These are phyloP conservation scores for Malus hybrid DNA, from an alignment of 331 rosid species.

Conservation along the genomic window DNA sequence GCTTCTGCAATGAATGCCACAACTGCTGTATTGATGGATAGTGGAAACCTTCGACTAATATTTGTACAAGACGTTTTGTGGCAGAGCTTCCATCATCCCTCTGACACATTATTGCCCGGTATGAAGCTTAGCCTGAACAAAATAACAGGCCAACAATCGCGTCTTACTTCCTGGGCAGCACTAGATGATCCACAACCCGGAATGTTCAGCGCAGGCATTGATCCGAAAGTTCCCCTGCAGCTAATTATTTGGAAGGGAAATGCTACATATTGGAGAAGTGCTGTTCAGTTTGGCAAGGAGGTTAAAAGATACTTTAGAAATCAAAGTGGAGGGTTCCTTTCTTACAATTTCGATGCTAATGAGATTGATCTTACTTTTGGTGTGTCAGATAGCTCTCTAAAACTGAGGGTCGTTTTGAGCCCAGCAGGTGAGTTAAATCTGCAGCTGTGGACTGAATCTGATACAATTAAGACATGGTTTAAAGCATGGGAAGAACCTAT, in stretches of 20 bases:
- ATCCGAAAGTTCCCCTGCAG: neutral
- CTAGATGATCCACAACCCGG: neutral
- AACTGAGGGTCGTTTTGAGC: neutral
- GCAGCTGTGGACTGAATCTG: neutral
- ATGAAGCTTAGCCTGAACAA: neutral
- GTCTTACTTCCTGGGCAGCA: constrained; percentile 1
- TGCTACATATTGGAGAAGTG: neutral
- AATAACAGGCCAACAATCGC: neutral
- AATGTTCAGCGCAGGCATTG: neutral
- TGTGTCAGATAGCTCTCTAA: neutral
- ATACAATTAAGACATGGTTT: neutral
- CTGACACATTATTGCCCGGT: neutral
- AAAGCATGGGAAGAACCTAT: neutral
- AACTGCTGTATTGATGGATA: neutral
- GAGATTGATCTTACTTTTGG: neutral
- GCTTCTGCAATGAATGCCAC: neutral
- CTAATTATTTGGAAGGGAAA: neutral
- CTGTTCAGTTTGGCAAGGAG: neutral
- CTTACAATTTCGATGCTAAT: neutral
- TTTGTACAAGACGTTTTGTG: too few relatives aligned
- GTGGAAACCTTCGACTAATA: constrained; percentile 7
- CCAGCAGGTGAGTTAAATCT: neutral
- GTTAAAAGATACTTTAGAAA: neutral
- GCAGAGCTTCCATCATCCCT: too few relatives aligned
- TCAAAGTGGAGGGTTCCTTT: neutral